Conservation (phyloP, 2,329 filamentous ascomycete genomes). For the Pseudogymnoascus sp. region DNA sequence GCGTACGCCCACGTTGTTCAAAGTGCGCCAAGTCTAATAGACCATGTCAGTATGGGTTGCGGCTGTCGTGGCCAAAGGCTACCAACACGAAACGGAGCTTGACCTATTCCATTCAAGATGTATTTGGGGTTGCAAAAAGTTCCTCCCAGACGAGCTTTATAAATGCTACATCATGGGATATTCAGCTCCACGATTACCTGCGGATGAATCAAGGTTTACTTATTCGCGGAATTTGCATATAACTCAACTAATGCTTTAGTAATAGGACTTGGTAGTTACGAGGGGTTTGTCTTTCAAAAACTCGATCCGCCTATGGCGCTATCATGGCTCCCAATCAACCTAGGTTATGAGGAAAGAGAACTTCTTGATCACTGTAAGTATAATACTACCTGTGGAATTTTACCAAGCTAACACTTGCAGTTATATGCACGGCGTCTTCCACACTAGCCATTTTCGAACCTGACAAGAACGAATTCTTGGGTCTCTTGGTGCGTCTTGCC, state of each 20-base stretch:
- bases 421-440: constrained; percentile 17
- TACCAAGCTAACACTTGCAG: constrained; percentile 18
- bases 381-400: constrained; percentile 12
- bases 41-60: constrained; percentile 20
- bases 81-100: constrained; percentile 20
- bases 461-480: constrained; percentile 19
- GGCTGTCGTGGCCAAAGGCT: constrained; percentile 21
- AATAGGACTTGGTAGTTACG: constrained; percentile 18
- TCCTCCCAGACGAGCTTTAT: constrained; percentile 20
- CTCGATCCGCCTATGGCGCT: constrained; percentile 17
- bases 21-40: constrained; percentile 18
- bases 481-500: constrained; percentile 20
- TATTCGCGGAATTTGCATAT: constrained; percentile 16
- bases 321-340: constrained; percentile 19
- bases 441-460: constrained; percentile 21
- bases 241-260: constrained; percentile 17
- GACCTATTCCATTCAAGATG: constrained; percentile 18
- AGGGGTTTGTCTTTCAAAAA: constrained; percentile 16
- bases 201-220: constrained; percentile 22
- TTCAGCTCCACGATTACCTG: constrained; percentile 20
- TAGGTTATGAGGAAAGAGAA: constrained; percentile 18
- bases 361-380: constrained; percentile 20
- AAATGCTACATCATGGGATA: constrained; percentile 22
- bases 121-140: constrained; percentile 16
- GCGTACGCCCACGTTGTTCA: constrained; percentile 17